Conservation (phyloP, 2,329 filamentous ascomycete genomes). For the Aspergillus pseudonomiae region DNA sequence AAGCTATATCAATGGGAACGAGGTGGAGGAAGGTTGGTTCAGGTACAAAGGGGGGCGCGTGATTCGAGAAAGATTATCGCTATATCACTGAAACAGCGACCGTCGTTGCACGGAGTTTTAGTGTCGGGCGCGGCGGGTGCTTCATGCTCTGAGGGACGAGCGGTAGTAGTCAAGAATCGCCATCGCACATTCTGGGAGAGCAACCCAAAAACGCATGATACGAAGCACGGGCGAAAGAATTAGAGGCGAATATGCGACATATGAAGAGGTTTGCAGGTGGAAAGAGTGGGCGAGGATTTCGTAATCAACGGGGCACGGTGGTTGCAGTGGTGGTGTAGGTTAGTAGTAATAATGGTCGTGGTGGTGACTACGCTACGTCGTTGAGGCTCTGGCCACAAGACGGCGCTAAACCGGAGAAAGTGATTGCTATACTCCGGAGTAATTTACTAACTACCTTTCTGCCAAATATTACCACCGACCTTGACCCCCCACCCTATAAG, state of each 20-base stretch:
- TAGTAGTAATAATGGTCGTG: constrained; percentile 4
- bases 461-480: neutral
- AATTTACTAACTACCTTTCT: neutral
- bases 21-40: neutral
- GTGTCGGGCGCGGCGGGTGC: constrained; percentile 26
- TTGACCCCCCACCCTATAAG: neutral
- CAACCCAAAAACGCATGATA: constrained; percentile 19
- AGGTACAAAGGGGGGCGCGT: neutral
- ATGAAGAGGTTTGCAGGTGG: neutral
- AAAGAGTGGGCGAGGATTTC: neutral
- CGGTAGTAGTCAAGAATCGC: constrained; percentile 25
- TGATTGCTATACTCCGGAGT: constrained; percentile 4
- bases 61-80: constrained; percentile 5
- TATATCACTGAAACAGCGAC: constrained; percentile 11
- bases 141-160: constrained; percentile 27
- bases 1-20: constrained; percentile 5
- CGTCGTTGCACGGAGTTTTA: constrained; percentile 19
- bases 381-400: constrained; percentile 23
- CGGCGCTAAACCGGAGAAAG: constrained; percentile 19
- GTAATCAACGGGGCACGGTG: constrained; percentile 4
- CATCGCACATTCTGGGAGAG: constrained; percentile 25
- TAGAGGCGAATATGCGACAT: neutral
- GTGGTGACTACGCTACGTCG: constrained; percentile 13
- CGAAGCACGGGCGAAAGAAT: neutral
- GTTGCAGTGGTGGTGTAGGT: neutral